These are phyloP conservation scores for Fusarium pseudoanthophilum DNA, from an alignment of 2,329 filamentous ascomycete species.

Conservation along the genomic window DNA sequence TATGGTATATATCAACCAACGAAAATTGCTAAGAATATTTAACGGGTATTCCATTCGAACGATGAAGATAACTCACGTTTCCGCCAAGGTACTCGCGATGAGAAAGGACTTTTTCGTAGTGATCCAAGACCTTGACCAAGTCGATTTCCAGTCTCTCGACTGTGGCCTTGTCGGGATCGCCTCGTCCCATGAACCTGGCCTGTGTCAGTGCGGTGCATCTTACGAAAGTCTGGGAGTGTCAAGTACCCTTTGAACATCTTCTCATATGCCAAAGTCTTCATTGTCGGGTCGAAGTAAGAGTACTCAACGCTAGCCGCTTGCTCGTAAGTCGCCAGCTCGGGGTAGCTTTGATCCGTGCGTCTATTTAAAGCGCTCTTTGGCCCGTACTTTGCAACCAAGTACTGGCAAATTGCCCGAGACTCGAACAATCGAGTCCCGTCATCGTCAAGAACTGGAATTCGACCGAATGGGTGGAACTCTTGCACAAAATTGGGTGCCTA, in stretches of 20 bases:
- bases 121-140: background rate
- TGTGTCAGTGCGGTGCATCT: accelerated
- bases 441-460: background rate
- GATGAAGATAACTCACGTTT: accelerated
- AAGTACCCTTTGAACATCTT: background rate
- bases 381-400: background rate
- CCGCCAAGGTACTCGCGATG: background rate
- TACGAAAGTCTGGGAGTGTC: accelerated
- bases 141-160: background rate
- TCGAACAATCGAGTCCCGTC: background rate
- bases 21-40: background rate
- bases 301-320: background rate
- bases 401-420: background rate
- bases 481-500: background rate
- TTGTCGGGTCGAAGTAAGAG: background rate
- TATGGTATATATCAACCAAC: background rate
- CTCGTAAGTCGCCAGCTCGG: background rate
- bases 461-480: background rate
- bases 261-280: background rate
- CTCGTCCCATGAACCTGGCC: background rate
- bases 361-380: accelerated
- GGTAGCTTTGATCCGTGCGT: background rate
- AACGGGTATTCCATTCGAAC: accelerated
- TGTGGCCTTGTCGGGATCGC: background rate
- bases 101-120: background rate